Evolutionary conservation across 2,329 filamentous ascomycete genomes (phyloP).

Genomic region (Pyrenophora graminea): DNA sequence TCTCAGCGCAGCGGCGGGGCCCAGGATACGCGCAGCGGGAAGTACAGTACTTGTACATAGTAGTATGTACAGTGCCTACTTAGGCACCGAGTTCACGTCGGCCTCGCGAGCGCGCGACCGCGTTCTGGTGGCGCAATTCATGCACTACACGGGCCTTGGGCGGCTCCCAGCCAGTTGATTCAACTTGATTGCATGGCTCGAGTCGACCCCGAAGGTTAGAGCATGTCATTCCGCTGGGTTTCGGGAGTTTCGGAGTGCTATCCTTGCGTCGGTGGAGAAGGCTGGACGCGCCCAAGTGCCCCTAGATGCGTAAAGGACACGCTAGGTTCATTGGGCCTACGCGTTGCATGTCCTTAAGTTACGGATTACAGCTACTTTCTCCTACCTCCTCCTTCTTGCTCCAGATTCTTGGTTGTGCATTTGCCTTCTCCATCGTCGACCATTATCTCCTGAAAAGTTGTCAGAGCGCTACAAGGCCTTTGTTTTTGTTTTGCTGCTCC

Average conservation of each 20-base stretch:
- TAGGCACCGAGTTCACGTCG: slow-evolving; percentile 8
- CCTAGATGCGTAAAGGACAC: slow-evolving; percentile 25
- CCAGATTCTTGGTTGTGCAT: background rate
- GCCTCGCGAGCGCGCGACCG: slow-evolving; percentile 1
- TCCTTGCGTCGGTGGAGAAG: slow-evolving; percentile 17
- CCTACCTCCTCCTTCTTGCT: background rate
- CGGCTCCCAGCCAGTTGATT: slow-evolving; percentile 2
- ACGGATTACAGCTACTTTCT: slow-evolving; percentile 20
- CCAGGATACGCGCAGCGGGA: slow-evolving; percentile 11
- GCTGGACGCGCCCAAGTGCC: slow-evolving; percentile 8
- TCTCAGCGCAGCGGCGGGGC: slow-evolving; percentile 11
- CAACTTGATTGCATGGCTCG: slow-evolving; percentile 5
- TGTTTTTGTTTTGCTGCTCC: background rate
- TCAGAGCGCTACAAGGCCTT: too few species aligned
- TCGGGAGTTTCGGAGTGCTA: slow-evolving; percentile 11
- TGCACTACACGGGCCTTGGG: too few species aligned
- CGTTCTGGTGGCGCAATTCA: slow-evolving; percentile 3
- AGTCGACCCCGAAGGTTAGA: background rate
- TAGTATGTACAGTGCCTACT: too few species aligned
- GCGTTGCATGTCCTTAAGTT: slow-evolving; percentile 25
- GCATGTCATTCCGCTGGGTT: background rate
- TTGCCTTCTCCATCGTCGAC: too few species aligned
- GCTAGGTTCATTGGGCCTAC: slow-evolving; percentile 19
- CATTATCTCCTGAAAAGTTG: too few species aligned
- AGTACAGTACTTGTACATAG: background rate